These are phyloP conservation scores for Mycena alexandri DNA, from an alignment of 768 basidiomycete species.

Conservation along the genomic window DNA sequence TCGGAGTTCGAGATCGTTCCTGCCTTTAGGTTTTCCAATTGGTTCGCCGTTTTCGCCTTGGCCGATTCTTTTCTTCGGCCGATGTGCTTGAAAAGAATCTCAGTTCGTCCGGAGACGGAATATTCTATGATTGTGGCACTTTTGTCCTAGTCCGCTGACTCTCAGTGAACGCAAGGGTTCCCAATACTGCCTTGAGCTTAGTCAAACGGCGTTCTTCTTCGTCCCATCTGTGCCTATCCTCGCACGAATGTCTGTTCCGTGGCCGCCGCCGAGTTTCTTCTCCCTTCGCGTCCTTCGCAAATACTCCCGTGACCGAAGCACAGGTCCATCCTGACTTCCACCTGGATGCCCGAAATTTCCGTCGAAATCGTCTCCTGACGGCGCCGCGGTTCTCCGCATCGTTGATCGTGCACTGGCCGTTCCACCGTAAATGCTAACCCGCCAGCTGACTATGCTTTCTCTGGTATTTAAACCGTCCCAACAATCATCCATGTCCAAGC, in stretches of 20 bases:
- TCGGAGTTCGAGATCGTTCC: too few relatives aligned
- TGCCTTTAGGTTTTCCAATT: too few relatives aligned
- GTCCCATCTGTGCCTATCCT: not conserved
- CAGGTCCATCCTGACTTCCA: constrained; percentile 4
- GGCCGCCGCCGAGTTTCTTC: too few relatives aligned
- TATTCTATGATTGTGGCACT: not conserved
- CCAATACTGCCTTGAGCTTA: not conserved
- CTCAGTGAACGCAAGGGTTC: not conserved
- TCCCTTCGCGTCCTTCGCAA: too few relatives aligned
- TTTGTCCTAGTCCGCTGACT: constrained; percentile 8
- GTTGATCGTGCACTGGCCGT: not conserved
- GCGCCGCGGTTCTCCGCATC: constrained; percentile 6
- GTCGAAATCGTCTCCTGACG: too few relatives aligned
- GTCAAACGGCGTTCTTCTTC: not conserved
- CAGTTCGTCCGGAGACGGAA: not conserved
- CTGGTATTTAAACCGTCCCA: constrained; percentile 8
- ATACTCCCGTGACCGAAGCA: constrained; percentile 16
- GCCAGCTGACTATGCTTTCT: not conserved
- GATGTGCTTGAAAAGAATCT: too few relatives aligned
- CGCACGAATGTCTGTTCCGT: not conserved
- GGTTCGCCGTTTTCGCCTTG: too few relatives aligned
- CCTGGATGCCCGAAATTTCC: not conserved
- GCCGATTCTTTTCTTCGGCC: not conserved
- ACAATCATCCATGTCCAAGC: not conserved
- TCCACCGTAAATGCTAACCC: not conserved